Evolutionary conservation across 345 rosid genomes (phyloP).

Genomic region (Bretschneidera sinensis): DNA sequence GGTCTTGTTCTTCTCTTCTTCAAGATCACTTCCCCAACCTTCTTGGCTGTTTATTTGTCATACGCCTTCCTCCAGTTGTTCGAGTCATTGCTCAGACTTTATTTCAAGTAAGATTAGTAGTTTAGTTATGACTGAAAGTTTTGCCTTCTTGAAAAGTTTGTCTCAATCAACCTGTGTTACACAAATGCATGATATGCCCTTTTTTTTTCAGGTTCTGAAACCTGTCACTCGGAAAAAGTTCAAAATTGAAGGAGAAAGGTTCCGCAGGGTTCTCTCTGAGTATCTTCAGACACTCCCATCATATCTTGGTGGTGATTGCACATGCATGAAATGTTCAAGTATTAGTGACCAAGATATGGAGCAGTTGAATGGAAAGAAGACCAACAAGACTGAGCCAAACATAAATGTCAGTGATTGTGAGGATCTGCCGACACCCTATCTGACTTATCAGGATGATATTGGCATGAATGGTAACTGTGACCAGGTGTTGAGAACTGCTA

Average conservation of each 20-base stretch:
- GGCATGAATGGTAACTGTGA: slow-evolving; percentile 36
- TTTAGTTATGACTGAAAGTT: background rate
- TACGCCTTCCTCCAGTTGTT: slow-evolving; percentile 83
- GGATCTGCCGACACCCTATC: slow-evolving; percentile 20
- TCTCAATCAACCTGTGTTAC: background rate
- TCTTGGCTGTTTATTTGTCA: slow-evolving; percentile 76
- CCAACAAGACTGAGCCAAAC: slow-evolving; percentile 13
- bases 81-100: slow-evolving; percentile 86
- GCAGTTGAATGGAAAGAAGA: slow-evolving; percentile 21
- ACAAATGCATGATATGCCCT: slow-evolving; percentile 7
- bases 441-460: slow-evolving; percentile 23
- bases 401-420: slow-evolving; percentile 25
- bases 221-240: slow-evolving; percentile 77
- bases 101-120: slow-evolving; percentile 52
- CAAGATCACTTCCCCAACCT: slow-evolving; percentile 90
- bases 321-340: slow-evolving; percentile 58
- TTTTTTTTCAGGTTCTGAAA: slow-evolving; percentile 57
- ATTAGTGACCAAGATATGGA: slow-evolving; percentile 10
- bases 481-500: slow-evolving; percentile 51
- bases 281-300: slow-evolving; percentile 66
- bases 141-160: background rate
- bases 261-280: slow-evolving; percentile 50
- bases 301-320: slow-evolving; percentile 80
- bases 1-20: slow-evolving; percentile 77
- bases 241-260: slow-evolving; percentile 73